Evolutionary conservation across 202 grass and related monocot species (phyloP).

Genomic region (Brachypodium distachyon): DNA sequence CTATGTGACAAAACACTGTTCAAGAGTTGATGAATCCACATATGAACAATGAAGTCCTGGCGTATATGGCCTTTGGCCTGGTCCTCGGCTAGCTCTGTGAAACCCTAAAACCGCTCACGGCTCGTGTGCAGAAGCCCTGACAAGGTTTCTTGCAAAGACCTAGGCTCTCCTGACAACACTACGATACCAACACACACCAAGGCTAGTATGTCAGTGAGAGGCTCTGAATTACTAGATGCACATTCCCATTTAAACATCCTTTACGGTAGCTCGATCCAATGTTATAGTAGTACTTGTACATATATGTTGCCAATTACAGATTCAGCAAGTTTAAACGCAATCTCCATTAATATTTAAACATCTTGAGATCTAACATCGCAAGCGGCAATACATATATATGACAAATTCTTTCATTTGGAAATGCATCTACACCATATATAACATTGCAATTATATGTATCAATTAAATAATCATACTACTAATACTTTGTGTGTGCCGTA

Average conservation of each 20-base stretch:
- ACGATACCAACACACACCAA: background rate
- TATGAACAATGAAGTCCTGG: constrained; percentile 9
- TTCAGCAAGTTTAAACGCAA: background rate
- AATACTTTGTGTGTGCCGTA: too few species aligned
- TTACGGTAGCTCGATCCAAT: background rate
- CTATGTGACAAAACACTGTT: constrained; percentile 35
- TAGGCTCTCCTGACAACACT: constrained; percentile 5
- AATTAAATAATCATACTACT: too few species aligned
- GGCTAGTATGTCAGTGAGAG: background rate
- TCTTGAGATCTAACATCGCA: too few species aligned
- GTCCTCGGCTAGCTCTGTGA: background rate
- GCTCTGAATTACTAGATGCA: background rate
- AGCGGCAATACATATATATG: background rate
- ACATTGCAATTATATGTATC: too few species aligned
- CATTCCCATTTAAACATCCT: background rate
- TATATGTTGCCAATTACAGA: background rate
- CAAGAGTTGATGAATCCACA: constrained; percentile 11
- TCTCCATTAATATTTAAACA: too few species aligned
- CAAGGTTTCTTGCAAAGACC: constrained; percentile 11
- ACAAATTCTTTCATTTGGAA: too few species aligned
- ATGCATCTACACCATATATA: too few species aligned
- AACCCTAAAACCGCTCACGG: constrained; percentile 20
- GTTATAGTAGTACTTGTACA: too few species aligned
- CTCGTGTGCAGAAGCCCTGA: constrained; percentile 24
- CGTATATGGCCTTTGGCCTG: too few species aligned